Conservation (phyloP, 176 grass and related monocot genomes). For the Aechmea fasciata region DNA sequence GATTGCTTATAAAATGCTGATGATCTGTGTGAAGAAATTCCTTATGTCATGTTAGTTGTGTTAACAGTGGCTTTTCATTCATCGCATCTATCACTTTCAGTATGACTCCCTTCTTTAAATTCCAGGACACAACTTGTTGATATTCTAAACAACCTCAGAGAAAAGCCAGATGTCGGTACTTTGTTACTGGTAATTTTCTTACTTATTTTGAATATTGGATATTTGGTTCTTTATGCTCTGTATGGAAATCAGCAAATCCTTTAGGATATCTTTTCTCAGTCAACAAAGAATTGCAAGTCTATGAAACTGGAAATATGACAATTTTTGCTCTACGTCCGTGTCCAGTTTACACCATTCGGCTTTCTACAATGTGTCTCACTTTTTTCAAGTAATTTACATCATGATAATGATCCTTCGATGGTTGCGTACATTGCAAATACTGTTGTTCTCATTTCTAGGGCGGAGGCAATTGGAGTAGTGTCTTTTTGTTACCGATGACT, state of each 20-base stretch:
- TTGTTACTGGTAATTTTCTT: slow-evolving; percentile 66
- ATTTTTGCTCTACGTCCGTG: background rate
- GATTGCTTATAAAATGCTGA: too few species aligned
- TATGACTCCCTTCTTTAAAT: slow-evolving; percentile 20
- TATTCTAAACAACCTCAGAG: slow-evolving; percentile 92
- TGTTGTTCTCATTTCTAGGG: too few species aligned
- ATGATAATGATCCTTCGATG: background rate
- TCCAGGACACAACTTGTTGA: slow-evolving; percentile 88
- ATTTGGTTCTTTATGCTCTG: background rate
- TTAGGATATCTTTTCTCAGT: background rate
- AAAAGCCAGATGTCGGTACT: slow-evolving; percentile 97
- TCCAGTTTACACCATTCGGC: background rate
- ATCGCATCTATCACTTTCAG: background rate
- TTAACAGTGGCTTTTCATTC: background rate
- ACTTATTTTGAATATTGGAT: background rate
- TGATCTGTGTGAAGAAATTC: background rate
- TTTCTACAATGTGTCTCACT: background rate
- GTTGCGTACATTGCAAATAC: too few species aligned
- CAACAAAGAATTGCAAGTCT: background rate
- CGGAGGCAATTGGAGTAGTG: too few species aligned
- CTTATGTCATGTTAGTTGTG: slow-evolving; percentile 5
- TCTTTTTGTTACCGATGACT: too few species aligned
- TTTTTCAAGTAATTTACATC: background rate
- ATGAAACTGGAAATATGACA: background rate
- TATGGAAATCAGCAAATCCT: background rate